Evolutionary conservation across 163 green algal genomes (phyloP).

Genomic region (Volvox carteri): DNA sequence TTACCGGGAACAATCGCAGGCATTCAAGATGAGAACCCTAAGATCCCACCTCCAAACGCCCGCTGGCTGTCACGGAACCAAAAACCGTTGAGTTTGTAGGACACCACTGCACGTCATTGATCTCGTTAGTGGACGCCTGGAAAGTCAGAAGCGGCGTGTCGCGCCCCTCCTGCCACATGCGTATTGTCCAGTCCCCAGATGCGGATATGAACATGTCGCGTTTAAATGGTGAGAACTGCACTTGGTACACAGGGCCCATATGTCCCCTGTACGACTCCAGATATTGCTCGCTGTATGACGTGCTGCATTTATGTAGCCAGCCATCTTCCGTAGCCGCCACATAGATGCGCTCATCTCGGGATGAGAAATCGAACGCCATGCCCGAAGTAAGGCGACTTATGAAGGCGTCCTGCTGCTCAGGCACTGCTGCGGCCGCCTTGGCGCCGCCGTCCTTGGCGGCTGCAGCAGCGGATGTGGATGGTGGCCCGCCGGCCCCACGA

Average conservation of each 20-base stretch:
- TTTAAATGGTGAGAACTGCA: conserved; percentile 86
- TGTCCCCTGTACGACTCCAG: conserved; percentile 86
- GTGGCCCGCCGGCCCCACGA: not conserved
- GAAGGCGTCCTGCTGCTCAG: conserved; percentile 76
- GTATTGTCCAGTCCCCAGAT: conserved; percentile 82
- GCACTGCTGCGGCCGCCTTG: conserved; percentile 15
- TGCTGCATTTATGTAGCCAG: conserved; percentile 89
- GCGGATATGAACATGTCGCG: conserved; percentile 83
- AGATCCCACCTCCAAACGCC: conserved; percentile 80
- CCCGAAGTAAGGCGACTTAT: conserved; percentile 83
- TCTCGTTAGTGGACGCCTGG: conserved; percentile 70
- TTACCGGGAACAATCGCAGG: too few species aligned
- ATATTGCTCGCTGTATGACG: conserved; percentile 89
- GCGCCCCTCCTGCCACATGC: conserved; percentile 85
- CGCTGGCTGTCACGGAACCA: conserved; percentile 77
- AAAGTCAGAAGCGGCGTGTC: conserved; percentile 78
- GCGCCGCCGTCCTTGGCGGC: not conserved
- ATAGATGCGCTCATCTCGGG: conserved; percentile 84
- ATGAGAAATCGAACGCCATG: conserved; percentile 89
- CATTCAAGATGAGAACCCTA: too few species aligned
- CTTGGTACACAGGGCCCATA: conserved; percentile 87
- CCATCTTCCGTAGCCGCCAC: conserved; percentile 92
- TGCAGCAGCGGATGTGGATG: not conserved
- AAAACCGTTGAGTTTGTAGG: conserved; percentile 88
- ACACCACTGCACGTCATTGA: conserved; percentile 89